Base-by-base conservation (phyloP, 176 grass and related monocot genomes). In the Triticum aestivum region DNA sequence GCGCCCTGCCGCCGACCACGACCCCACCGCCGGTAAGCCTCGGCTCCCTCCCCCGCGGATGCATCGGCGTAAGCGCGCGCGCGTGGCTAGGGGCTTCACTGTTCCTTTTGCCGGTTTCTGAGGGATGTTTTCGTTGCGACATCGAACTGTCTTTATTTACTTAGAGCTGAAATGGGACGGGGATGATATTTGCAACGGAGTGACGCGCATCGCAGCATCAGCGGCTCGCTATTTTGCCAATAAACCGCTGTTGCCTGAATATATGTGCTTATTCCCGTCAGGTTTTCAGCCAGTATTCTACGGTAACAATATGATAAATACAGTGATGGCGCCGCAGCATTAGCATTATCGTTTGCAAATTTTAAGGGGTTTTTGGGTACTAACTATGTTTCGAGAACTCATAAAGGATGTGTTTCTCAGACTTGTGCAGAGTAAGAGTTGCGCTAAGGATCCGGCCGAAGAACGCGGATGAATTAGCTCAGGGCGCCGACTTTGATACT, bases 371-470 rank as follows among this genome's bases (percentile, higher is more conserved):
- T 54, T 8, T 37, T 30, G 23, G 23, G 5, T 1, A 4, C 47
- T 78, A 47, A 23, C 20, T n/a, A 2, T 70, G 45, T 30, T 66
- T 71, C 15, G 2, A 2, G 26, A 76, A 74, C 24, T 74, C 33
- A 74, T 59, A 73, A 35, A 66, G 8, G 9, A 4, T 34, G 13
- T 2, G 0, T 12, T 58, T 87, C 42, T 15, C 81, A 98, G 96
- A 96, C 92, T 77, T 79, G 51, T 88, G 92, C 39, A 94, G 93
- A 90, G 93, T 98, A 21, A 90, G 96, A 85, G 96, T 98, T 33
- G 86, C 96, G n/a, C 58, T 98, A 74, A 91, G 96, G 86, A 82
- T 98, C 83, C 90, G 96, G 41, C 96, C 93, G 17, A 98, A 91
- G 84, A 94, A 91, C 69, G 71, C 82, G 3, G 90, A 92, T 35